These are phyloP conservation scores for Cordia subcordata DNA, from an alignment of 257 asterid species.

Conservation along the genomic window DNA sequence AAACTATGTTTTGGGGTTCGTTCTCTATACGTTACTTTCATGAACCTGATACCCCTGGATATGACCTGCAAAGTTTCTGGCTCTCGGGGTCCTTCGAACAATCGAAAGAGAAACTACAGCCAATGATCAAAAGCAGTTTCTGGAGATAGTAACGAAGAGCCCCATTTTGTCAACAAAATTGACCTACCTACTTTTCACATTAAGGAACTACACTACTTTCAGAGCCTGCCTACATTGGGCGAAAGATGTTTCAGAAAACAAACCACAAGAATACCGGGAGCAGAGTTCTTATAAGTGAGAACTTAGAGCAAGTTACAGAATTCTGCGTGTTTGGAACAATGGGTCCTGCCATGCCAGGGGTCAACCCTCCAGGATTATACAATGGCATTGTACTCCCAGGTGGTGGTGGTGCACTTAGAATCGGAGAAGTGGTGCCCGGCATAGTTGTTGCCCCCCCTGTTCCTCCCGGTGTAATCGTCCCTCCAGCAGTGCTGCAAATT, in stretches of 20 bases:
- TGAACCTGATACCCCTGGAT: too few species aligned
- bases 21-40: too few species aligned
- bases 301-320: slow-evolving; percentile 18
- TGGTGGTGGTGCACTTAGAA: slow-evolving; percentile 30
- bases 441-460: slow-evolving; percentile 21
- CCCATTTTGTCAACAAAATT: slow-evolving; percentile 32
- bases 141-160: too few species aligned
- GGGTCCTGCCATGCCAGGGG: slow-evolving; percentile 35
- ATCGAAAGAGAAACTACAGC: slow-evolving; percentile 5
- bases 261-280: slow-evolving; percentile 19
- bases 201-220: slow-evolving; percentile 2
- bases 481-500: slow-evolving; percentile 54
- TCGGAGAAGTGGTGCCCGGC: slow-evolving; percentile 24
- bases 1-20: too few species aligned
- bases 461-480: slow-evolving; percentile 23
- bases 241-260: slow-evolving; percentile 17
- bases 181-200: slow-evolving; percentile 30
- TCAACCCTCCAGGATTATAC: slow-evolving; percentile 32
- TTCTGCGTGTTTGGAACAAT: slow-evolving; percentile 24
- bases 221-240: slow-evolving; percentile 16
- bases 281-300: slow-evolving; percentile 11
- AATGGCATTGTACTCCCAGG: slow-evolving; percentile 30
- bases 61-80: too few species aligned
- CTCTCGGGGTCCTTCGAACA: too few species aligned
- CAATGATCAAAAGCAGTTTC: not conserved